phyloP scores from a whole-genome alignment of 106 monocot species.

The Narthecium ossifragum region DNA sequence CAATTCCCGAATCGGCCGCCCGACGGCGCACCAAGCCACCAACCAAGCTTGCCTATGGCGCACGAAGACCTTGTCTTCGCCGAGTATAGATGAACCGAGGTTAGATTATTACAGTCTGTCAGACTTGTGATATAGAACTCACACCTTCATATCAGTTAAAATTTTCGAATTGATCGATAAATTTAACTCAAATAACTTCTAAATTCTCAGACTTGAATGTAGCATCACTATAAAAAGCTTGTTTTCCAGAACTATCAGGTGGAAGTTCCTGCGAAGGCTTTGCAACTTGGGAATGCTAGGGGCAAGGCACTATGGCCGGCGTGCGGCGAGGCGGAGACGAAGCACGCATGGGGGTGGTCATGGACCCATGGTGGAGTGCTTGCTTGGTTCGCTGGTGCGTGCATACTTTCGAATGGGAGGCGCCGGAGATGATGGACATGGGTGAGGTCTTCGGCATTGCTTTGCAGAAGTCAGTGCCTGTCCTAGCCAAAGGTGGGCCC shows the following conservation, averaged over 20 bases:
- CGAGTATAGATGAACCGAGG: slow-evolving; percentile 8
- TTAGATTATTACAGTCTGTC: no score
- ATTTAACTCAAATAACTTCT: no score
- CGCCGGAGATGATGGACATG: slow-evolving; percentile 20
- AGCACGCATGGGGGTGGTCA: slow-evolving; percentile 14
- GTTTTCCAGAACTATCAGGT: no score
- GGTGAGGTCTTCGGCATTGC: slow-evolving; percentile 23
- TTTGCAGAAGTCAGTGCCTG: slow-evolving; percentile 17
- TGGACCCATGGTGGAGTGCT: slow-evolving; percentile 22
- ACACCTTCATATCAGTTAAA: no score
- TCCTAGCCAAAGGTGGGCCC: slow-evolving; percentile 13
- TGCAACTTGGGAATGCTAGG: slow-evolving; percentile 22
- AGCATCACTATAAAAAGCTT: neutral
- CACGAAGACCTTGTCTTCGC: slow-evolving; percentile 10
- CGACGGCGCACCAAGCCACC: neutral
- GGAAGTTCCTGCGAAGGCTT: slow-evolving; percentile 26
- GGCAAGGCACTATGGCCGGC: neutral
- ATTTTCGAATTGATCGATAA: no score
- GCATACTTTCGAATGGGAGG: slow-evolving; percentile 24
- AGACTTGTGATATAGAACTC: no score
- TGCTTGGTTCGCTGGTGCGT: slow-evolving; percentile 14
- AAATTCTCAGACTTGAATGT: neutral
- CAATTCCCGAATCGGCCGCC: slow-evolving; percentile 17
- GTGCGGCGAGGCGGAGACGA: slow-evolving; percentile 16
- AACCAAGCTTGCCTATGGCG: slow-evolving; percentile 4